Base-by-base conservation (phyloP, 805 yeast genomes). In the Yarrowia sp. region DNA sequence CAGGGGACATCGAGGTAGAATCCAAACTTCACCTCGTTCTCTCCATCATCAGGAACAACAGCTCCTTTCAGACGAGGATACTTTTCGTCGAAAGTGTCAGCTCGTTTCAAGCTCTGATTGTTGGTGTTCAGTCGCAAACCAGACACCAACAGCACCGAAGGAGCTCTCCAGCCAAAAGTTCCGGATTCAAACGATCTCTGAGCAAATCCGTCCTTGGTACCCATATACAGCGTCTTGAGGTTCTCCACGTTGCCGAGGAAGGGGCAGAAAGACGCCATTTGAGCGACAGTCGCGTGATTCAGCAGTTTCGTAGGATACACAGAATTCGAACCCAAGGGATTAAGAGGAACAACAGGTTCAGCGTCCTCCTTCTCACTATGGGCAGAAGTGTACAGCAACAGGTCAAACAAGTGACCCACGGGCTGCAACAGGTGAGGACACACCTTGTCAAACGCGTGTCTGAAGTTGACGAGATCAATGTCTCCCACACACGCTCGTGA, bases 91-190 rank as follows among this genome's bases (percentile, higher is more conserved):
- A 38, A 49, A 59, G 72, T 41, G 69, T 42, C 3, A 55, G 71
- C 19, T 48, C 61, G n/a, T 22, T 48, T 35, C 52, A 45, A 12
- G 12, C 48, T 12, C 53, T 38, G 61, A 35, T 50, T 65, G 41
- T 15, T 36, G 8, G 35, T 5, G 35, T 41, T 42, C 5, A 76
- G 69, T 15, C 72, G 75, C 72, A 82, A 83, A 0, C 98, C 98
- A 2, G 86, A 83, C 0, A 94, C 80, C 0, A 93, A 70, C 9
- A 93, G 72, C 0, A 94, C 76, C 0, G 97, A 86, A 0, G 97
- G 97, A 0, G 97, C 95, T 72, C 86, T 87, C 97, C 98, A 94
- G 73, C 92, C 91, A 80, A 91, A 86, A 0, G 89, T 89, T 71
- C 88, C 91, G 69, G 89, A 84, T 77, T 93, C 97, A 69, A 94